Percentiles rank a stretch among this genome's conserved stretches.
Evolutionary conservation across 2,329 filamentous ascomycete species (phyloP).

Genomic region (Aspergillus ochraceus): DNA sequence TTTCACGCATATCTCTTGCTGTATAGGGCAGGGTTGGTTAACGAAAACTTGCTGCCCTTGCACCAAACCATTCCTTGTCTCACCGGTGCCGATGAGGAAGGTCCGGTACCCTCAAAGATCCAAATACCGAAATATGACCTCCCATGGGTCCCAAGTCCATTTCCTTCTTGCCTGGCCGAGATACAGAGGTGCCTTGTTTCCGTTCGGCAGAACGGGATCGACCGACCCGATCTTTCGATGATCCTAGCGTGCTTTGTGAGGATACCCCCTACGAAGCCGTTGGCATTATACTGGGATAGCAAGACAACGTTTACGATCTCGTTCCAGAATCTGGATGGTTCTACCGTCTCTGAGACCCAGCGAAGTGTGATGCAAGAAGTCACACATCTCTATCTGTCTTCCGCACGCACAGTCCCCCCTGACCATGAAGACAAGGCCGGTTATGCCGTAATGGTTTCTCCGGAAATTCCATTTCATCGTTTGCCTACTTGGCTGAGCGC

Average conservation of each 20-base stretch:
- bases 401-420: neutral
- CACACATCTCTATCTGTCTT: neutral
- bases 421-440: neutral
- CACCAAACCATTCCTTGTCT: neutral
- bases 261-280: neutral
- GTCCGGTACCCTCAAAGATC: too few species aligned
- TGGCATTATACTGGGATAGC: conserved; percentile 3
- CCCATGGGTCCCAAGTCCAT: neutral
- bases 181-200: neutral
- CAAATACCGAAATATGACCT: neutral
- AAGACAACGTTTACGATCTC: neutral
- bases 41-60: conserved; percentile 5
- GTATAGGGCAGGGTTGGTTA: neutral
- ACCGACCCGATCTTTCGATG: conserved; percentile 1
- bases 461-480: neutral
- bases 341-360: neutral
- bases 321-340: neutral
- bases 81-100: too few species aligned
- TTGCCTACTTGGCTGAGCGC: neutral
- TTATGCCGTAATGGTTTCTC: conserved; percentile 1
- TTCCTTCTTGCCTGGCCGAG: neutral
- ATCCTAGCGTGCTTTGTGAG: neutral
- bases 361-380: neutral
- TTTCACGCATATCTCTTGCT: conserved; percentile 5
- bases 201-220: conserved; percentile 1